Conservation (phyloP, 306 rosid genomes). For the Vigna unguiculata region DNA sequence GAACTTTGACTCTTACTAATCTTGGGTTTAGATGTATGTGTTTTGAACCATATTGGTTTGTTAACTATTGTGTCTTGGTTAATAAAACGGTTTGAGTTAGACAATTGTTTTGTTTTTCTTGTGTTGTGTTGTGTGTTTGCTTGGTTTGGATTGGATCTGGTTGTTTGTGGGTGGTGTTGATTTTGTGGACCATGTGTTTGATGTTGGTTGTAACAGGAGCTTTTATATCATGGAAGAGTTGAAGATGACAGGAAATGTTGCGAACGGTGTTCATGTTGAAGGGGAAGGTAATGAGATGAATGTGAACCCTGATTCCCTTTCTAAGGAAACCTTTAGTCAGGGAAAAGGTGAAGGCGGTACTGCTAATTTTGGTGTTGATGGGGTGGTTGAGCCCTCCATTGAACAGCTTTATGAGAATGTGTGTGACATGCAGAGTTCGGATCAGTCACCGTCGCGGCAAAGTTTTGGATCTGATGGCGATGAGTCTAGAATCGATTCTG, state of each 20-base stretch:
- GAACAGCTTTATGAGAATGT: conserved; percentile 97
- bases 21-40: conserved; percentile 24
- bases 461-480: conserved; percentile 95
- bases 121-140: background rate
- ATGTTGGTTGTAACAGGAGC: conserved; percentile 47
- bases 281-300: conserved; percentile 55
- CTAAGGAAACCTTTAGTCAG: conserved; percentile 61
- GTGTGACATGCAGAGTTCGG: conserved; percentile 98
- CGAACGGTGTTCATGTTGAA: conserved; percentile 59
- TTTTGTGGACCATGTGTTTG: conserved; percentile 60
- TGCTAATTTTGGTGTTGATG: conserved; percentile 51
- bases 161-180: conserved; percentile 24
- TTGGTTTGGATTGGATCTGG: conserved; percentile 41
- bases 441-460: conserved; percentile 83
- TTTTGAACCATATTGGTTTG: conserved; percentile 13
- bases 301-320: conserved; percentile 44
- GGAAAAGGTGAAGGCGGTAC: conserved; percentile 46
- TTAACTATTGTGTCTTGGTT: background rate
- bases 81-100: background rate
- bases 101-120: background rate
- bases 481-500: conserved; percentile 96
- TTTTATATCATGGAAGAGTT: conserved; percentile 44
- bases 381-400: conserved; percentile 74
- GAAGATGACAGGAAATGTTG: conserved; percentile 76
- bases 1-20: conserved; percentile 33